These are phyloP conservation scores for Fusarium armeniacum DNA, from an alignment of 2,329 filamentous ascomycete species.

Conservation along the genomic window DNA sequence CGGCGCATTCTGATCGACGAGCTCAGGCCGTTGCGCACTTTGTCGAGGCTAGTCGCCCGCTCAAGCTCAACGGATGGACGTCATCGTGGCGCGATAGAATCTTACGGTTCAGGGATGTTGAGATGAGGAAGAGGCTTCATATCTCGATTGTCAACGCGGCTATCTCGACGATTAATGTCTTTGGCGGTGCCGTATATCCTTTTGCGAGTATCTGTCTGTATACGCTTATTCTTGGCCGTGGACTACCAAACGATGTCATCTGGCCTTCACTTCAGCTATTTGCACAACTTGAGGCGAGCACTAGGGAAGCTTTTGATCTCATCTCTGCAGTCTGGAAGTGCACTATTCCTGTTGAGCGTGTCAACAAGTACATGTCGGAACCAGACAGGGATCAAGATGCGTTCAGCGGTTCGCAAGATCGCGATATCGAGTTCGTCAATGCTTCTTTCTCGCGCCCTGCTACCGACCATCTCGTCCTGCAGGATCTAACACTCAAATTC, in stretches of 20 bases:
- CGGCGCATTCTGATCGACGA: slow-evolving; percentile 80
- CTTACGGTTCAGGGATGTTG: slow-evolving; percentile 53
- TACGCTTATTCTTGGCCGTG: slow-evolving; percentile 76
- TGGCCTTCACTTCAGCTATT: slow-evolving; percentile 91
- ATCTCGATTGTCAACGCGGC: slow-evolving; percentile 57
- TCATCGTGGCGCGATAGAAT: slow-evolving; percentile 56
- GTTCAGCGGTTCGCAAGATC: slow-evolving; percentile 52
- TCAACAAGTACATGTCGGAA: slow-evolving; percentile 89
- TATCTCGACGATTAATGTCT: slow-evolving; percentile 77
- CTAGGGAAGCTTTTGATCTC: slow-evolving; percentile 81
- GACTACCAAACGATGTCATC: slow-evolving; percentile 82
- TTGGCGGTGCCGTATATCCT: slow-evolving; percentile 81
- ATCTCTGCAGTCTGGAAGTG: slow-evolving; percentile 85
- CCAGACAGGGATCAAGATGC: slow-evolving; percentile 76
- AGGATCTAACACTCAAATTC: slow-evolving; percentile 62
- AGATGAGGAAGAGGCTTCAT: slow-evolving; percentile 57
- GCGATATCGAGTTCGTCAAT: slow-evolving; percentile 67
- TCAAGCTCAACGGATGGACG: slow-evolving; percentile 60
- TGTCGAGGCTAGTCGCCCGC: slow-evolving; percentile 84
- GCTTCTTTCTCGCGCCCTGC: slow-evolving; percentile 88
- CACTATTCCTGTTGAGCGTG: slow-evolving; percentile 83
- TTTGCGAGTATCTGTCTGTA: slow-evolving; percentile 86
- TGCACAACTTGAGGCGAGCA: slow-evolving; percentile 77
- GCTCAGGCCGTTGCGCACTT: slow-evolving; percentile 87
- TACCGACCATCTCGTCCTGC: slow-evolving; percentile 65